Evolutionary conservation across 352 stramenopile species (phyloP).

Genomic region (Thalassiosira mediterranea): DNA sequence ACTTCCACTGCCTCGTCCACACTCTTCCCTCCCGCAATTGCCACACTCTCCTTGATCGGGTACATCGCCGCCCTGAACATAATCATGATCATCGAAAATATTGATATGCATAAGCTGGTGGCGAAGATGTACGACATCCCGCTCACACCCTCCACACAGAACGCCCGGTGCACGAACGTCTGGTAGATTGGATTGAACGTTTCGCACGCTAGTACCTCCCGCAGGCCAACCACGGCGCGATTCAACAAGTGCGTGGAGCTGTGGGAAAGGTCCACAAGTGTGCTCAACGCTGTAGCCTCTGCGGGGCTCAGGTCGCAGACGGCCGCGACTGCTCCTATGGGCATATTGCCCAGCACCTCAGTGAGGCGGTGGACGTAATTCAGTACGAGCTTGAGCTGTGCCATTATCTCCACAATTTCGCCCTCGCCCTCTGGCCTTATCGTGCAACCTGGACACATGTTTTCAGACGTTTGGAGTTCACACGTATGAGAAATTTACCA

Average conservation of each 20-base stretch:
- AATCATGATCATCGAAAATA: background rate
- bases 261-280: slow-evolving; percentile 17
- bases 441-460: slow-evolving; percentile 13
- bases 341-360: slow-evolving; percentile 1
- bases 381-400: slow-evolving; percentile 2
- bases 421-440: background rate
- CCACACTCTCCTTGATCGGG: background rate
- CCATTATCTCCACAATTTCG: slow-evolving; percentile 8
- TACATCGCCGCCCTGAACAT: background rate
- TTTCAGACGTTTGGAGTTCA: background rate
- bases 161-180: background rate
- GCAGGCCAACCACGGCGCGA: slow-evolving; percentile 26
- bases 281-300: slow-evolving; percentile 24
- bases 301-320: slow-evolving; percentile 25
- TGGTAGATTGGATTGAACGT: slow-evolving; percentile 38
- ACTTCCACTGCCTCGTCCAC: background rate
- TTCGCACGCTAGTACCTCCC: slow-evolving; percentile 38
- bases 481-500: too few relatives aligned
- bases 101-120: background rate
- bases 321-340: slow-evolving; percentile 2
- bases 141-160: background rate
- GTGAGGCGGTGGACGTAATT: slow-evolving; percentile 2
- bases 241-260: slow-evolving; percentile 30
- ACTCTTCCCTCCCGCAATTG: background rate
- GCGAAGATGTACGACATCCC: background rate